Percentiles rank a stretch among this genome's conserved stretches.
Conservation (phyloP, 805 yeast species). For the Candida patagonica region DNA sequence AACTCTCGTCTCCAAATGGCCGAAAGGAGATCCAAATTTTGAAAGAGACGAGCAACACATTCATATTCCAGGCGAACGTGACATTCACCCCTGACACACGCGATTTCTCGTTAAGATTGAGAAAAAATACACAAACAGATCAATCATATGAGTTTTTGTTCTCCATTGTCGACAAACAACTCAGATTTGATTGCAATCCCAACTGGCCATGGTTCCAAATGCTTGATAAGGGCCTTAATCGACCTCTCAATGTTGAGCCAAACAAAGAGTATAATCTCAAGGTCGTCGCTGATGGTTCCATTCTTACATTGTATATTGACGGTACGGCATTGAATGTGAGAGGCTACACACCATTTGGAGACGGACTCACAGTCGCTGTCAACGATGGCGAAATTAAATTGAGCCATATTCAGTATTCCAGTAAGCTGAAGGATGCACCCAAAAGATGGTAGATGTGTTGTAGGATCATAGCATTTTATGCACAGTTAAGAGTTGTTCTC, state of each 20-base stretch:
- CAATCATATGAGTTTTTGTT: constrained; percentile 5
- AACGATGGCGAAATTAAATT: no score
- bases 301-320: constrained; percentile 3
- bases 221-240: constrained; percentile 5
- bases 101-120: constrained; percentile 4
- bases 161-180: constrained; percentile 4
- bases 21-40: background rate
- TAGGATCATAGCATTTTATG: no score
- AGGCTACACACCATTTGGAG: constrained; percentile 5
- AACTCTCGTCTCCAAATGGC: background rate
- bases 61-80: constrained; percentile 1
- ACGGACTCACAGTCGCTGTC: constrained; percentile 4
- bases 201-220: constrained; percentile 6
- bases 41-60: background rate
- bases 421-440: no score
- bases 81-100: constrained; percentile 3
- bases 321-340: constrained; percentile 5
- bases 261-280: constrained; percentile 3
- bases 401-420: no score
- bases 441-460: no score
- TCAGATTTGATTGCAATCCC: constrained; percentile 4
- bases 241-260: constrained; percentile 5
- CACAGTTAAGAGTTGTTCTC: no score
- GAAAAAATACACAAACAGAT: constrained; percentile 4
- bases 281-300: constrained; percentile 4